Percentiles rank a stretch among this genome's conserved stretches.
Evolutionary conservation across 2,329 filamentous ascomycete species (phyloP).

Genomic region (Diaporthe citriasiana): DNA sequence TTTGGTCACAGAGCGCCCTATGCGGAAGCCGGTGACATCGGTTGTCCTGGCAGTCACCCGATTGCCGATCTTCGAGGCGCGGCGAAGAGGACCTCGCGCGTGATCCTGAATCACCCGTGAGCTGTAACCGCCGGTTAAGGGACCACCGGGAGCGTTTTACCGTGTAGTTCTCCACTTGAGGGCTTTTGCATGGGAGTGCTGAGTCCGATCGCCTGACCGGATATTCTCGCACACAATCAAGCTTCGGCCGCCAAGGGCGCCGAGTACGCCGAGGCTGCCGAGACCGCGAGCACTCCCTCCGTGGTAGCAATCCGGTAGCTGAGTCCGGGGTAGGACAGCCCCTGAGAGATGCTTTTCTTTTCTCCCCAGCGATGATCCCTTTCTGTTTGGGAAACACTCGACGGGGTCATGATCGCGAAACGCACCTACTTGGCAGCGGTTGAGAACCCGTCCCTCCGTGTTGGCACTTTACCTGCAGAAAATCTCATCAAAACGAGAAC

Average conservation of each 20-base stretch:
- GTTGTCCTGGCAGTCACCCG: constrained; percentile 10
- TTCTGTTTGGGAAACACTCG: constrained; percentile 5
- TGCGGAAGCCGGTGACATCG: constrained; percentile 20
- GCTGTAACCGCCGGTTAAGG: constrained; percentile 4
- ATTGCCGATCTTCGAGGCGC: constrained; percentile 9
- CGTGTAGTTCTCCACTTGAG: constrained; percentile 18
- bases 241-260: constrained; percentile 32
- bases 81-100: background rate
- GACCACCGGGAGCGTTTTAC: constrained; percentile 6
- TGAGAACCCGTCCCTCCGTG: constrained; percentile 30
- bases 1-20: background rate
- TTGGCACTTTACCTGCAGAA: constrained; percentile 29
- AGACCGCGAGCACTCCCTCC: constrained; percentile 34
- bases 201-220: constrained; percentile 15
- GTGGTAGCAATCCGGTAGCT: constrained; percentile 30
- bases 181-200: background rate
- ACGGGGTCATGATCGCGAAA: background rate
- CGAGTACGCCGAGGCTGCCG: constrained; percentile 33
- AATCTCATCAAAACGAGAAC: constrained; percentile 13
- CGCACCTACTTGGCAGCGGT: constrained; percentile 23
- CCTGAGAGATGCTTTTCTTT: constrained; percentile 15
- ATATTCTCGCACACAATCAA: constrained; percentile 29
- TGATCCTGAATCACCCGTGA: constrained; percentile 13
- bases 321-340: constrained; percentile 24
- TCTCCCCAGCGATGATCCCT: constrained; percentile 10